phyloP scores from a whole-genome alignment of 2,329 filamentous ascomycete species.

The Botrytis medusae region DNA sequence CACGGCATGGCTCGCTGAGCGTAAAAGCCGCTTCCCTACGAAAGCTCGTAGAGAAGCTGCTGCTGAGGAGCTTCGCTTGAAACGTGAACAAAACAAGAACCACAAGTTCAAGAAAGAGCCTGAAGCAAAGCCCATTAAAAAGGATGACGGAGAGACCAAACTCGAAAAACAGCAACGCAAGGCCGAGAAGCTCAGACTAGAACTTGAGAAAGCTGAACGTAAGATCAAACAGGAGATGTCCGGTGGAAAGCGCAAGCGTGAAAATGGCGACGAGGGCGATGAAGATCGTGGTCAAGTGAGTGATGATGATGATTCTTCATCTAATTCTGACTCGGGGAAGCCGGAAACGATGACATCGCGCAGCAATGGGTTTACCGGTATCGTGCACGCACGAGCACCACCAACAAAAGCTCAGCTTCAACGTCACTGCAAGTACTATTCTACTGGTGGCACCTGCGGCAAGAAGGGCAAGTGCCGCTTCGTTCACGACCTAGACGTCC shows the following conservation, averaged over 20 bases:
- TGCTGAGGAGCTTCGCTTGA: conserved; percentile 48
- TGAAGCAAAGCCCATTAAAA: conserved; percentile 41
- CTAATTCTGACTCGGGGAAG: conserved; percentile 52
- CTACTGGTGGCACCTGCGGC: conserved; percentile 65
- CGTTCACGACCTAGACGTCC: conserved; percentile 63
- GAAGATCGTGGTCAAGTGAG: conserved; percentile 50
- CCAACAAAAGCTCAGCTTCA: conserved; percentile 59
- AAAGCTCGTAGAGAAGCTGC: conserved; percentile 66
- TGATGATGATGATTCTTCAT: conserved; percentile 36
- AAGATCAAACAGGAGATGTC: conserved; percentile 44
- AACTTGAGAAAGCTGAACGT: conserved; percentile 67
- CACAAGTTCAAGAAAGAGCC: conserved; percentile 37
- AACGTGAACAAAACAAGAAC: conserved; percentile 36
- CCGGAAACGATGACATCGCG: conserved; percentile 59
- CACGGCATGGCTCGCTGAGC: conserved; percentile 76
- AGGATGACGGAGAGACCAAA: conserved; percentile 53
- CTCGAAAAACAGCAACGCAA: conserved; percentile 55
- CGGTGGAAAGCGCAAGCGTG: conserved; percentile 66
- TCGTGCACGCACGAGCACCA: conserved; percentile 41
- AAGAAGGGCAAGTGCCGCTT: conserved; percentile 77
- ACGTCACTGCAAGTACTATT: conserved; percentile 70
- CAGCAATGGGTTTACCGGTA: conserved; percentile 30
- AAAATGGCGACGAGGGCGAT: conserved; percentile 65
- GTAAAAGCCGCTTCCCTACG: conserved; percentile 78
- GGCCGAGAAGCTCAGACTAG: conserved; percentile 61